Conservation (phyloP, 345 rosid species). For the Physaria fendleri region DNA sequence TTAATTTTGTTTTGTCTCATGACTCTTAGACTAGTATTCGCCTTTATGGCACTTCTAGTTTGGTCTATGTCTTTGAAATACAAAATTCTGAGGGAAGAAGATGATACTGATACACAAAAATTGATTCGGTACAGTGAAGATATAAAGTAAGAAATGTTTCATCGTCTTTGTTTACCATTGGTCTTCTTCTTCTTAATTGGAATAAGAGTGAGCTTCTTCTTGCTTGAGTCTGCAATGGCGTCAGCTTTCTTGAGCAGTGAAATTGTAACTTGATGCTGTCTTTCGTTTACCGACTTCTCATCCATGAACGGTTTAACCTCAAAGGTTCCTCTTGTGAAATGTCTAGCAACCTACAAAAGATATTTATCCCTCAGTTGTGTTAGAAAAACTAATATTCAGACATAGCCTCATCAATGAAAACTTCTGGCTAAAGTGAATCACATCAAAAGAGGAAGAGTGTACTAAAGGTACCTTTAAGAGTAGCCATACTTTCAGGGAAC, state of each 20-base stretch:
- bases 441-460: not conserved
- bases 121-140: constrained; percentile 1
- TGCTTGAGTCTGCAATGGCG: constrained; percentile 46
- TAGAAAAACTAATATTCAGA: not conserved
- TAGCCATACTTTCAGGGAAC: constrained; percentile 94
- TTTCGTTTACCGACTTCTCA: constrained; percentile 44
- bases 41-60: not conserved
- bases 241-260: constrained; percentile 54
- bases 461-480: constrained; percentile 62
- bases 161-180: constrained; percentile 32
- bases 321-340: constrained; percentile 69
- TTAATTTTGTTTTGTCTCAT: constrained; percentile 7
- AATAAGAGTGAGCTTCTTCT: constrained; percentile 68
- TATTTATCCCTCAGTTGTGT: not conserved
- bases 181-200: constrained; percentile 59
- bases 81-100: constrained; percentile 12
- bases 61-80: not conserved
- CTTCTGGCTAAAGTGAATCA: not conserved
- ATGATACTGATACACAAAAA: constrained; percentile 17
- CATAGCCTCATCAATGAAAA: not conserved
- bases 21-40: constrained; percentile 5
- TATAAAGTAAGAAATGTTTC: not conserved
- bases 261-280: constrained; percentile 52
- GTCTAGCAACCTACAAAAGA: constrained; percentile 69
- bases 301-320: constrained; percentile 71